Base-by-base conservation (phyloP, 2,329 filamentous ascomycete species). In the Trichophyton verrucosum region DNA sequence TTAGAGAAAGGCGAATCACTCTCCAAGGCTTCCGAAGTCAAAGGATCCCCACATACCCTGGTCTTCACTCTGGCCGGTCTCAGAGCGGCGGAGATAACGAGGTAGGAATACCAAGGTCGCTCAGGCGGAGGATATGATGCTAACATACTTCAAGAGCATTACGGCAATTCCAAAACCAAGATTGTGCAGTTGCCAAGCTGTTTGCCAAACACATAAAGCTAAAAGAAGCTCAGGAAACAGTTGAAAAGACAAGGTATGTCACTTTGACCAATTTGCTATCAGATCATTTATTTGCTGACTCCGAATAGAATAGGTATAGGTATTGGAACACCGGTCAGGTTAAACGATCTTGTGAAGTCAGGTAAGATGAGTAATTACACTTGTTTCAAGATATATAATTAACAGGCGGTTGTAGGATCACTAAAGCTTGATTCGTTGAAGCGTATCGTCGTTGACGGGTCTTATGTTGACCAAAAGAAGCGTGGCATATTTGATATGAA, bases 181-280 rank as follows among this genome's bases (percentile, higher is more conserved):
- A 89, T 7, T 84, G 82, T 57, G 81, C 83, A 53, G 86, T 99
- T 1, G 88, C 89, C 1, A 99, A 99, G 74, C 78, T 99, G 71
- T 99, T 99, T 73, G 92, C 94, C 36, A 99, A 99, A 74, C 94
- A 99, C 73, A 95, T 99, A 78, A 99, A 99, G 76, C 75, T 99
- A 9, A 83, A 89, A 59, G 92, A 97, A 68, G 88, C 91, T 38
- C 84, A 91, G 59, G 80, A 86, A 62, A 88, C 88, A 70, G 83
- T 95, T 47, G 81, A 87, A 68, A 82, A 79, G 64, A 78, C 78
- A 59, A 81, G 80, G 78, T 81, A 70, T 44, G n/a, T 15, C 49
- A 72, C 66, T 44, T 33, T 30, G 5, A 22, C 27, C 3, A 3
- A 3, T 9, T n/a, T 1, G 3, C n/a, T 17, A n/a, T 22, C 7